phyloP scores from a whole-genome alignment of 495 filamentous ascomycete species.

The Penicillium manginii region DNA sequence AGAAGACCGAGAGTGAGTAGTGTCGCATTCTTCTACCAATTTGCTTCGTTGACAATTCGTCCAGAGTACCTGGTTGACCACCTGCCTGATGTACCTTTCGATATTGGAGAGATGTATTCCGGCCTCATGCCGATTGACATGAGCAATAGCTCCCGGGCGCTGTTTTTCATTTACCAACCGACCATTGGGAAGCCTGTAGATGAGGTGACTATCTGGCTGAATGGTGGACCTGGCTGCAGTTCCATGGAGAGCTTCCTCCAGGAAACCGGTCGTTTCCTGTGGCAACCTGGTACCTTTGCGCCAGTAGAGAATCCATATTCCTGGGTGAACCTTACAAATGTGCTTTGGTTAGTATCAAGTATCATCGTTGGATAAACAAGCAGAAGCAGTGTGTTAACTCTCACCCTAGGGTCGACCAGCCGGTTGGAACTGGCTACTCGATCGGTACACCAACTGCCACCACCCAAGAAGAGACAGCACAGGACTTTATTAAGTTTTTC shows the following conservation, averaged over 20 bases:
- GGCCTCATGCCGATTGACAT: conserved; percentile 72
- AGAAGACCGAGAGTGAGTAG: conserved; percentile 40
- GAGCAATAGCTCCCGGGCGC: conserved; percentile 47
- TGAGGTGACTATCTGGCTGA: conserved; percentile 75
- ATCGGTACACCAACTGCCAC: conserved; percentile 57
- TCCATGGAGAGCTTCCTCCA: conserved; percentile 69
- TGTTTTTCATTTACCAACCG: conserved; percentile 59
- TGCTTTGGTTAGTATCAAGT: conserved; percentile 53
- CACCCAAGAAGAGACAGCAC: conserved; percentile 57
- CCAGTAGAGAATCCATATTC: conserved; percentile 65
- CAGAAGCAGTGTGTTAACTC: background rate
- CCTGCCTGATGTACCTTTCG: conserved; percentile 72
- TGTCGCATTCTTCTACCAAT: background rate
- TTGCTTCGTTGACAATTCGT: conserved; percentile 3
- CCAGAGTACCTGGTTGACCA: conserved; percentile 67
- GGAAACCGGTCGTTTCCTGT: conserved; percentile 67
- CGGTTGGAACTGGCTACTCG: conserved; percentile 61
- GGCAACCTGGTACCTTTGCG: conserved; percentile 61
- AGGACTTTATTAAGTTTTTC: conserved; percentile 65
- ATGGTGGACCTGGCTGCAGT: conserved; percentile 70
- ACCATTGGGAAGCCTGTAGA: conserved; percentile 55
- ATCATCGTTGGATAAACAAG: background rate
- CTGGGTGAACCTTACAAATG: conserved; percentile 70
- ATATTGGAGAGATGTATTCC: conserved; percentile 77
- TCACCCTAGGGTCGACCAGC: conserved; percentile 52